Evolutionary conservation across 306 rosid genomes (phyloP), one percentile per base, ranked within the genome.

Genomic region (Quercus dentata): DNA sequence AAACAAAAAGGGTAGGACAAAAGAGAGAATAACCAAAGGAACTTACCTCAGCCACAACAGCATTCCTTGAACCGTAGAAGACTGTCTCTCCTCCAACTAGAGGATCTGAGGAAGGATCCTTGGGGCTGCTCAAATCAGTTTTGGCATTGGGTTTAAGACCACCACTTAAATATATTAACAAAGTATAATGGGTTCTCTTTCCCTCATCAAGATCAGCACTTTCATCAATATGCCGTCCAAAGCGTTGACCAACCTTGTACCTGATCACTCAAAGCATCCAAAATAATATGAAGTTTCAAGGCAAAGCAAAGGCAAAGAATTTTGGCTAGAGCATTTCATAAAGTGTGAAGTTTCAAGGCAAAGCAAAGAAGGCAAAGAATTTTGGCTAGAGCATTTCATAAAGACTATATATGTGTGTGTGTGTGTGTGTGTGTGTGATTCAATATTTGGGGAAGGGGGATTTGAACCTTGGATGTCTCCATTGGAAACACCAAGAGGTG

Each of bases 221-320:
- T 85, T 90, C 99, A 78, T 95, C 98, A 77, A 95, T 91, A 89
- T 95, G 99, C 56, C 93, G 87, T 73, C 98, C 99, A 84, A 95
- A 95, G 6, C 89, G 86, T 76, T 95, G 98, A 73, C 99, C 97
- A 76, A 71, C 91, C 73, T 88, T 89, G 91, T 92, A 95, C 86
- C 98, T 95, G 58, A 75, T 81, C 62, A 11, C 14, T 1, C 65
- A 75, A 64, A 68, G n/a, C 55, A 81, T 55, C 63, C 56, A 41
- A 70, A 80, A 73, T 5, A 69, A 73, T 31, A 19, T 58, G 46
- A 63, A 71, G 54, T 76, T 71, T 15, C 25, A 5, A 6, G 52
- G 56, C 20, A 31, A 41, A 58, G 13, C n/a, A n/a, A 46, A 17
- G 31, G 44, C 38, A 74, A 31, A 28, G 10, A 4, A 19, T 19